Conservation (phyloP, 495 filamentous ascomycete genomes). For the Talaromyces borbonicus region DNA sequence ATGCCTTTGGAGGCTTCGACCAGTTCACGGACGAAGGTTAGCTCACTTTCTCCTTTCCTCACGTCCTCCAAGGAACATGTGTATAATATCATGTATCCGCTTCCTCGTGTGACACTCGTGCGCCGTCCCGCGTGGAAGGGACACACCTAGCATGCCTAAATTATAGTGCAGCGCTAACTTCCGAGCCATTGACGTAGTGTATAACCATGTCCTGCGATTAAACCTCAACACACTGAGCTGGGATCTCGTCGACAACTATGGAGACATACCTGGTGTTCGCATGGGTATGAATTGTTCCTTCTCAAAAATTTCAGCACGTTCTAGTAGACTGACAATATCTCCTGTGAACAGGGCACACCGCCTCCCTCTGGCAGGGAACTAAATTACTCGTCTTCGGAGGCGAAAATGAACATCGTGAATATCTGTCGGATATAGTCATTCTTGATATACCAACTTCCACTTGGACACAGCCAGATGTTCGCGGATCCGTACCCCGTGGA, state of each 20-base stretch:
- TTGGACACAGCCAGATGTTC: constrained; percentile 85
- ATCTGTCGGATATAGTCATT: constrained; percentile 90
- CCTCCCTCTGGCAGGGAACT: constrained; percentile 86
- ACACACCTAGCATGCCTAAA: neutral
- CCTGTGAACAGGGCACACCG: constrained; percentile 67
- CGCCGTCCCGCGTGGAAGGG: too few species aligned
- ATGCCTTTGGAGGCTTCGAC: constrained; percentile 98
- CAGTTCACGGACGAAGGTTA: constrained; percentile 91
- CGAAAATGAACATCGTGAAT: constrained; percentile 93
- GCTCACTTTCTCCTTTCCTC: constrained; percentile 3
- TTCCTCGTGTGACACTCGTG: neutral
- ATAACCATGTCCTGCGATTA: constrained; percentile 89
- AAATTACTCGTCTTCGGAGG: constrained; percentile 94
- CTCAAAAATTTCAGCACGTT: too few species aligned
- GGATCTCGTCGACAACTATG: constrained; percentile 96
- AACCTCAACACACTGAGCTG: constrained; percentile 81
- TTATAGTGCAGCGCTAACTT: constrained; percentile 2
- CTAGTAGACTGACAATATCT: constrained; percentile 7
- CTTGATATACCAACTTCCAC: constrained; percentile 88
- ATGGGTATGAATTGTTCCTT: constrained; percentile 85
- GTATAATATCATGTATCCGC: neutral
- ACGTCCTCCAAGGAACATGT: too few species aligned
- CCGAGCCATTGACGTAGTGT: constrained; percentile 55
- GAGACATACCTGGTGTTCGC: constrained; percentile 92
- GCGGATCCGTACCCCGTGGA: constrained; percentile 74